Base-by-base conservation (phyloP, 352 stramenopile species). In the Globisporangium barbulae region DNA sequence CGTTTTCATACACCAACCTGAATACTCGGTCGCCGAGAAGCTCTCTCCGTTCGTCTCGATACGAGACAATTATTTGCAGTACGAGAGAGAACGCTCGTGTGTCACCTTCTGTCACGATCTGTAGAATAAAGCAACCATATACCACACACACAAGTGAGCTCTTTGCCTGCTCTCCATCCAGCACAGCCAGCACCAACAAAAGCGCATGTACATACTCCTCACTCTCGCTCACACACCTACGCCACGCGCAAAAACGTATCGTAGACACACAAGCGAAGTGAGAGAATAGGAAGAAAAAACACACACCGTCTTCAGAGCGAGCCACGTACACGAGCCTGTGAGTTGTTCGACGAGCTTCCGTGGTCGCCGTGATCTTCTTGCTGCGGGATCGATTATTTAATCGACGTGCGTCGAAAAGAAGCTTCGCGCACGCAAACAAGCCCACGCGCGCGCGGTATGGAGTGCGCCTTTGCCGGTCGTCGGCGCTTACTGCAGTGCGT, bases 21-120 rank as follows among this genome's bases (percentile, higher is more conserved):
- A 33, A 45, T 28, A 15, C n/a, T 56, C 50, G 35, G 31, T 25
- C 7, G 19, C 37, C 42, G 22, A 5, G n/a, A 58, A 45, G 31
- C 31, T 39, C 31, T 58, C n/a, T 44, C n/a, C 8, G n/a, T 45
- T 45, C 31, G 17, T n/a, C 31, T 45, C 33, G n/a, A n/a, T 33
- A 58, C 52, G 52, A 58, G 52, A 25, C 17, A 31, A 21, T 25
- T 45, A 58, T 58, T 58, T 45, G 31, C 31, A 45, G 25, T 8
- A 41, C 50, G 30, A 41, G 31, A 45, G 31, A 31, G 31, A 42
- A 7, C 19, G 3, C 30, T 56, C 30, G 22, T 39, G 30, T 21
- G 31, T 58, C 52, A 10, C 12, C 33, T 58, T 58, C 30, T 25
- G 50, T 37, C 52, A 44, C 52, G 52, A 19, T 57, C 52, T 57